These are phyloP conservation scores for Clavispora santaluciae DNA, from an alignment of 805 yeast species.

Conservation along the genomic window DNA sequence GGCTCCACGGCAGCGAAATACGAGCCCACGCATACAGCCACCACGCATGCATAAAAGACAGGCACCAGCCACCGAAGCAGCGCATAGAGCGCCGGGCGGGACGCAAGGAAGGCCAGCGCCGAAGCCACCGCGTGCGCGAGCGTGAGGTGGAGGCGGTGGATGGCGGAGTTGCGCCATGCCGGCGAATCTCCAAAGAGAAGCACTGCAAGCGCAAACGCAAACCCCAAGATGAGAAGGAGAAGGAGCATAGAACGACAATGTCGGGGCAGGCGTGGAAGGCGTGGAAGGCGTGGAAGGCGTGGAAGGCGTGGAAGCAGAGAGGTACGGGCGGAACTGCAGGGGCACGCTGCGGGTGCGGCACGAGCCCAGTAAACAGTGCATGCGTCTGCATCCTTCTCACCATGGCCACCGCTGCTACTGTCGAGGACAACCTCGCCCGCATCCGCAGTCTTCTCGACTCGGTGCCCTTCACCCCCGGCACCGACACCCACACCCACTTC, in stretches of 20 bases:
- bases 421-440: slow-evolving; percentile 24
- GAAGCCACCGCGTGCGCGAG: background rate
- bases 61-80: slow-evolving; percentile 44
- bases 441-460: slow-evolving; percentile 26
- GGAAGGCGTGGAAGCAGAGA: background rate
- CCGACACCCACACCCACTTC: slow-evolving; percentile 18
- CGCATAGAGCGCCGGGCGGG: slow-evolving; percentile 5
- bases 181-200: slow-evolving; percentile 50
- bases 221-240: slow-evolving; percentile 4
- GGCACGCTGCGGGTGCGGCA: too few species aligned
- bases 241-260: slow-evolving; percentile 5
- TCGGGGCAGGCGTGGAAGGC: background rate
- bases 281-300: background rate
- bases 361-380: background rate
- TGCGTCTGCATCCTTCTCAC: background rate
- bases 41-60: slow-evolving; percentile 30
- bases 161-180: slow-evolving; percentile 27
- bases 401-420: slow-evolving; percentile 12
- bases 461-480: slow-evolving; percentile 28
- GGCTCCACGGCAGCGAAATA: slow-evolving; percentile 29
- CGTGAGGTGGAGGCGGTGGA: slow-evolving; percentile 21
- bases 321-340: too few species aligned
- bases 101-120: background rate
- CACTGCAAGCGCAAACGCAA: slow-evolving; percentile 19
- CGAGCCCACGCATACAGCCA: slow-evolving; percentile 28